A percentile compares a stretch with the other conserved stretches of the same genome.
Conservation (phyloP, 2,329 filamentous ascomycete species). For the Didymella arachidicola region DNA sequence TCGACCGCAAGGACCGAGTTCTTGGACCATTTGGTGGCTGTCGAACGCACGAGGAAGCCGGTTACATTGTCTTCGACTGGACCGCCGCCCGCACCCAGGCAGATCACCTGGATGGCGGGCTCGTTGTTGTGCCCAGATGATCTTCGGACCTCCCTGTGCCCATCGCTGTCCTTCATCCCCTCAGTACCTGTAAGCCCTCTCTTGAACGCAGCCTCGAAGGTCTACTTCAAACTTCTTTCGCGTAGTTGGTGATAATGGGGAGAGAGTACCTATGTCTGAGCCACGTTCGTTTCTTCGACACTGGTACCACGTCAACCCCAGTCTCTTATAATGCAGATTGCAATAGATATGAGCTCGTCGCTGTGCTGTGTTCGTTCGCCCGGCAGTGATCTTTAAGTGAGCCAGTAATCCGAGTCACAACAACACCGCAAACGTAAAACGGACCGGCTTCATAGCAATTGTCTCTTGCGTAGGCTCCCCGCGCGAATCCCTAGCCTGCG, state of each 20-base stretch:
- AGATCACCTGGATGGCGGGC: slow-evolving; percentile 59
- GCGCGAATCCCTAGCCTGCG: background rate
- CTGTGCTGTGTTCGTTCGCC: background rate
- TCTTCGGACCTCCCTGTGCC: slow-evolving; percentile 47
- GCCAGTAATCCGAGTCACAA: background rate
- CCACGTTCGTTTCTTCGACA: background rate
- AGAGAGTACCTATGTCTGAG: background rate
- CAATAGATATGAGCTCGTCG: background rate
- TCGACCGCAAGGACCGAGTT: slow-evolving; percentile 91
- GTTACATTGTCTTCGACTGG: slow-evolving; percentile 90
- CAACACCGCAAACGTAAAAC: background rate
- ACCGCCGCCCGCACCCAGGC: slow-evolving; percentile 83
- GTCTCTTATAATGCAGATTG: background rate
- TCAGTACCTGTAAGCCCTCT: slow-evolving; percentile 15
- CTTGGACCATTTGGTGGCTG: slow-evolving; percentile 78
- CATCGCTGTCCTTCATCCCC: slow-evolving; percentile 55
- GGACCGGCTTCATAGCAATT: slow-evolving; percentile 1
- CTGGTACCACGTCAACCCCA: background rate
- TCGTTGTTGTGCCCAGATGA: slow-evolving; percentile 46
- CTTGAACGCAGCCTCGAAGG: background rate
- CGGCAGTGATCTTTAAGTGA: background rate
- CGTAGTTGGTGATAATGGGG: background rate
- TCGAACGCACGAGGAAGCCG: slow-evolving; percentile 85
- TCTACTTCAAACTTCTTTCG: background rate
- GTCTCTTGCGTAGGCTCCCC: background rate